Conservation (phyloP, 768 basidiomycete species). For the Candolleomyces aberdarensis region DNA sequence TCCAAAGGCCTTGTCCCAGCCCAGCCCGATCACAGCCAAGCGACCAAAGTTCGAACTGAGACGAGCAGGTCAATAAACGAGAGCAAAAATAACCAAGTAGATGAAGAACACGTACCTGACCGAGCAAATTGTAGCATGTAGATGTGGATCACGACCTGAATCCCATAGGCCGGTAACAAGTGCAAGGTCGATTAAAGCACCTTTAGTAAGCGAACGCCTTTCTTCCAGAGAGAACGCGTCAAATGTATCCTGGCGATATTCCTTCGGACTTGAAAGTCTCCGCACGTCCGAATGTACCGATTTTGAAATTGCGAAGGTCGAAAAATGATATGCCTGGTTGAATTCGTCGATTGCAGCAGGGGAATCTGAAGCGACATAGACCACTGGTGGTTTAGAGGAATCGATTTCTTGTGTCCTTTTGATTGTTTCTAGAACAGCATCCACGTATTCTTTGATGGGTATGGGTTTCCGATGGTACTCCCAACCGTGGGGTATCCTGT, state of each 20-base stretch:
- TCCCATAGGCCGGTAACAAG: conserved; percentile 63
- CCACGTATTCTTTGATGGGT: conserved; percentile 46
- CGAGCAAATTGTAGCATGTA: conserved; percentile 55
- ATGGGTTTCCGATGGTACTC: conserved; percentile 42
- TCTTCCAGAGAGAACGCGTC: conserved; percentile 33
- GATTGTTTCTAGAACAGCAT: conserved; percentile 40
- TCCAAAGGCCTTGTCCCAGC: conserved; percentile 65
- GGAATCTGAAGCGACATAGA: conserved; percentile 65
- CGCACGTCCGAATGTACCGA: conserved; percentile 41
- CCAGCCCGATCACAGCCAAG: conserved; percentile 56
- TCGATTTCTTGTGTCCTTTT: conserved; percentile 26
- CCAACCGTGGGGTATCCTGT: conserved; percentile 46
- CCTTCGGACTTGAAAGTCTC: conserved; percentile 45
- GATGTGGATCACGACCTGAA: conserved; percentile 36
- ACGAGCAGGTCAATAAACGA: conserved; percentile 4
- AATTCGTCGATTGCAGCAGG: conserved; percentile 42
- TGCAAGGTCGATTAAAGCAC: conserved; percentile 69
- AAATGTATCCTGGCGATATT: conserved; percentile 57
- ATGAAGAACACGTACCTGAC: conserved; percentile 40
- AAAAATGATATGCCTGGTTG: conserved; percentile 31
- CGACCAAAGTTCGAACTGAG: conserved; percentile 60
- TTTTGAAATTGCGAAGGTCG: conserved; percentile 43
- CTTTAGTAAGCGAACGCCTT: conserved; percentile 51
- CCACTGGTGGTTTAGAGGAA: conserved; percentile 27
- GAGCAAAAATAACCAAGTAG: neutral